phyloP scores from a whole-genome alignment of 163 green algal species.

The Chlamydomonas reinhardtii region DNA sequence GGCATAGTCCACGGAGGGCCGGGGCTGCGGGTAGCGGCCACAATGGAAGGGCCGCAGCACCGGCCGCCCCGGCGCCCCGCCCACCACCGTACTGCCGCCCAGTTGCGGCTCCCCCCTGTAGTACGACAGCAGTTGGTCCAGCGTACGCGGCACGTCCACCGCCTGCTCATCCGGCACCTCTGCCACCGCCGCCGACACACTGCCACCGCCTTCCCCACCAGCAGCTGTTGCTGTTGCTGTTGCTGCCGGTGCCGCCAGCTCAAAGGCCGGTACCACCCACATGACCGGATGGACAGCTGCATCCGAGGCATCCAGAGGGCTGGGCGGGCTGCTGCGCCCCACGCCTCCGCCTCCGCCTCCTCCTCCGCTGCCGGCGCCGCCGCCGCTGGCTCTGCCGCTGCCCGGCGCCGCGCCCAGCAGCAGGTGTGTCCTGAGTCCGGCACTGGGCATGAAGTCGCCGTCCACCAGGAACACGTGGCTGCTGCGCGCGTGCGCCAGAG shows the following conservation, averaged over 20 bases:
- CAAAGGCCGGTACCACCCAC: constrained; percentile 60
- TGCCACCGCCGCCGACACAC: background rate
- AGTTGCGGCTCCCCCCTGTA: background rate
- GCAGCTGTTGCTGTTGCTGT: background rate
- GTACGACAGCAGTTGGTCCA: constrained; percentile 35
- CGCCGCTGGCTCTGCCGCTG: background rate
- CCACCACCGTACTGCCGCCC: background rate
- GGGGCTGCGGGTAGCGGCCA: constrained; percentile 40
- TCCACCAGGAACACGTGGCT: constrained; percentile 60
- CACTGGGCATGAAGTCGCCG: constrained; percentile 58
- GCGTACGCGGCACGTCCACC: constrained; percentile 30
- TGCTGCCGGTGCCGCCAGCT: constrained; percentile 23
- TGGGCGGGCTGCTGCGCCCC: background rate
- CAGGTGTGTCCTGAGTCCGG: constrained; percentile 11
- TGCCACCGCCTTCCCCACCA: background rate
- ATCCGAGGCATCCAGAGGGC: background rate
- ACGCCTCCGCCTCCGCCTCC: too few species aligned
- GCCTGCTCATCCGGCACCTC: constrained; percentile 18
- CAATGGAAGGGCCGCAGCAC: constrained; percentile 55
- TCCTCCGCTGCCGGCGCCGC: too few species aligned
- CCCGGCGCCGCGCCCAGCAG: too few species aligned
- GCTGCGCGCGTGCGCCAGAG: constrained; percentile 24
- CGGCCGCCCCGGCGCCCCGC: background rate
- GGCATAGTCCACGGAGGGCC: constrained; percentile 40
- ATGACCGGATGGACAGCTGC: constrained; percentile 18